Evolutionary conservation across 495 filamentous ascomycete species (phyloP), one percentile per base, ranked within the genome.

Genomic region (Aspergillus ellipticus): DNA sequence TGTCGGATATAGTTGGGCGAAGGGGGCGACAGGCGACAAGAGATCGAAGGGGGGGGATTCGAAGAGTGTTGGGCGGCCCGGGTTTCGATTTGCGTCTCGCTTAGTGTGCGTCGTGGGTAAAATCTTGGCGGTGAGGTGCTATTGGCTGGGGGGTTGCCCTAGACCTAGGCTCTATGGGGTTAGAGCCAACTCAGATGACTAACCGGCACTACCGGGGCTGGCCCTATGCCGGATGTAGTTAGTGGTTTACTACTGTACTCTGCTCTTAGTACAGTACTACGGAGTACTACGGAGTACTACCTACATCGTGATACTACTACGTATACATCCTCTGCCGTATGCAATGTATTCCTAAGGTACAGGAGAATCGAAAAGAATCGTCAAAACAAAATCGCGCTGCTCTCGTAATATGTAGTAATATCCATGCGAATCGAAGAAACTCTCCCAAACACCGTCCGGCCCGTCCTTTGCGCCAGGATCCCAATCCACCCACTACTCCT

Each of bases 31-130:
- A 65, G 66, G 68, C 65, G 66, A 61, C 57, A 53, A 54, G 62
- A 70, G 64, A 63, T 64, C 69, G 66, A 63, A 47, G 48, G 49
- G 51, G 53, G 51, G 49, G 43, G 54, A 61, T 54, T 51, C 42
- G 43, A 46, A 28, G 20, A 41, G 49, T n/a, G n/a, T 53, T 49
- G 54, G 56, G 51, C 55, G 56, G 51, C 55, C 55, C 46, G 51
- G 58, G 60, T 64, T 61, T 65, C 59, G 62, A 63, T 63, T 58
- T 74, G 69, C 58, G 68, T 72, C 72, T 78, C 75, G 75, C 75
- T 78, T 78, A 75, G 74, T 76, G 75, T 65, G 65, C 63, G 66
- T 65, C 61, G 66, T 69, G 66, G 61, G 72, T 55, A 69, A 75
- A 74, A 73, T 76, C 74, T 76, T 76, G 74, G 73, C 73, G 57